These are phyloP conservation scores for Hyaloscypha bicolor DNA, from an alignment of 495 filamentous ascomycete genomes.

Conservation along the genomic window DNA sequence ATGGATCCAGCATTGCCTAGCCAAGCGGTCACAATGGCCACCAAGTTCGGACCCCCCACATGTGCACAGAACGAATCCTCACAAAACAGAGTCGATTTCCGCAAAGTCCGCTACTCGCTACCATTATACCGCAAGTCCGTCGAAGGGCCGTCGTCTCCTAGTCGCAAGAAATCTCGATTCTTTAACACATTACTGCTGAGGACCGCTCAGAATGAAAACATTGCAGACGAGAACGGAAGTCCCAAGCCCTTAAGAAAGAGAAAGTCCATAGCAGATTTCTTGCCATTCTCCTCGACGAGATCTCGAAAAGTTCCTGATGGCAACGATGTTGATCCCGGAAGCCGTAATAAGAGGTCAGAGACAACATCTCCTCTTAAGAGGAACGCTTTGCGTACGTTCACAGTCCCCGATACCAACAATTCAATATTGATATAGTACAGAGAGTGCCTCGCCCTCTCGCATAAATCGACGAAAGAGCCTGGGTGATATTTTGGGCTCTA, in stretches of 20 bases:
- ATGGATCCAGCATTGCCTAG: slow-evolving; percentile 21
- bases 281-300: neutral
- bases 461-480: slow-evolving; percentile 30
- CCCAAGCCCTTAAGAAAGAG: neutral
- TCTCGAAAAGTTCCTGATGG: neutral
- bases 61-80: neutral
- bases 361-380: slow-evolving; percentile 1
- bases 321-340: neutral
- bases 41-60: slow-evolving; percentile 9
- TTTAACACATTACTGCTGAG: slow-evolving; percentile 12
- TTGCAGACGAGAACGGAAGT: slow-evolving; percentile 6
- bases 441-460: neutral
- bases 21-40: slow-evolving; percentile 2
- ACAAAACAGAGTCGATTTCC: neutral
- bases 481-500: slow-evolving; percentile 23
- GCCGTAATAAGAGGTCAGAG: neutral
- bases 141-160: neutral
- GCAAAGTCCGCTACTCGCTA: neutral
- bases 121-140: neutral
- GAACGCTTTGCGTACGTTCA: neutral
- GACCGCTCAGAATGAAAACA: neutral
- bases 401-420: neutral
- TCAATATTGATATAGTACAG: neutral
- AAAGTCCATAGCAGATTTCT: neutral
- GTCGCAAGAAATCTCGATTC: slow-evolving; percentile 6